A percentile compares a stretch with the other conserved stretches of the same genome.
phyloP scores from a whole-genome alignment of 805 yeast species.

The Nakazawaea wyomingensis region DNA sequence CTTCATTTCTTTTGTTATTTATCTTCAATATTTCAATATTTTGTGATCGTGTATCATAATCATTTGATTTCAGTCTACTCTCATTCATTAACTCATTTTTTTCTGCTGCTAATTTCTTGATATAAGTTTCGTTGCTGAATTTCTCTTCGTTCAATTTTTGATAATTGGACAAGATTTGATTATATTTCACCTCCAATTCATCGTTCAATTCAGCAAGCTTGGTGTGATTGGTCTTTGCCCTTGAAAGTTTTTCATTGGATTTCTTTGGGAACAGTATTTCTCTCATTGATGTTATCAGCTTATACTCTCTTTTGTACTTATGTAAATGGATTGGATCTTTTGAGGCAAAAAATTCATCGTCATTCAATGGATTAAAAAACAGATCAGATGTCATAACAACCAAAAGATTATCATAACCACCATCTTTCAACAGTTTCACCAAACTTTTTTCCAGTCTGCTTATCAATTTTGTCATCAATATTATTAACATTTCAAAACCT shows the following conservation, averaged over 20 bases:
- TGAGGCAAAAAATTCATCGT: neutral
- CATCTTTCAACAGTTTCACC: neutral
- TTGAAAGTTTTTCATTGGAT: neutral
- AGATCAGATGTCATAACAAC: neutral
- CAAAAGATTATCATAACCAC: neutral
- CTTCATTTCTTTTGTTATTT: constrained; percentile 26
- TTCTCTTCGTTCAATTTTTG: constrained; percentile 29
- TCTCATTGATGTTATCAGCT: neutral
- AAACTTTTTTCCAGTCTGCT: neutral
- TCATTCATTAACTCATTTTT: constrained; percentile 13
- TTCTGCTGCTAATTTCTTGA: constrained; percentile 17
- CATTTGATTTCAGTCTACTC: constrained; percentile 15
- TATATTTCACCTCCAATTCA: constrained; percentile 17
- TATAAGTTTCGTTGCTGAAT: constrained; percentile 21
- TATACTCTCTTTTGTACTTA: constrained; percentile 9
- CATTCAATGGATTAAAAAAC: constrained; percentile 3
- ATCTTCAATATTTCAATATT: constrained; percentile 28
- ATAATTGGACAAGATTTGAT: constrained; percentile 26
- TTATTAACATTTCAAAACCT: constrained; percentile 3
- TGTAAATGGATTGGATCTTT: neutral
- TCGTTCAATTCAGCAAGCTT: constrained; percentile 6
- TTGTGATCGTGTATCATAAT: constrained; percentile 17
- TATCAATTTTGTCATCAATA: neutral
- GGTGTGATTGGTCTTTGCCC: neutral
- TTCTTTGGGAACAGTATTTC: neutral